phyloP scores from a whole-genome alignment of 169 alveolate species.

The Cryptosporidium sp. region DNA sequence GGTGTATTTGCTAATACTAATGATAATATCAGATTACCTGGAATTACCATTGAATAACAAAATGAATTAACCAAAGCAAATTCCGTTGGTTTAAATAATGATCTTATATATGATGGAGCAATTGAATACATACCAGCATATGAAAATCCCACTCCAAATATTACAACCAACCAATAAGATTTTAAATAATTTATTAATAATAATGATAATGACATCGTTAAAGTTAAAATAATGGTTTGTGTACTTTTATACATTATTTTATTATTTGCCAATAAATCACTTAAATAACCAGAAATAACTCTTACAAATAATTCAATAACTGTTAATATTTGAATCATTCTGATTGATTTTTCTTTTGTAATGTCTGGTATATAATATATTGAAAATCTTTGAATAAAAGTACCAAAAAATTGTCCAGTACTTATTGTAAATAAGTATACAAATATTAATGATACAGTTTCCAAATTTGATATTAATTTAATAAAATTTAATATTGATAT shows the following conservation, averaged over 20 bases:
- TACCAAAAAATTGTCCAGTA: conserved; percentile 65
- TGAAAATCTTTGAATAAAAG: conserved; percentile 62
- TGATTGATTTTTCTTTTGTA: conserved; percentile 39
- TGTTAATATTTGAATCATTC: conserved; percentile 63
- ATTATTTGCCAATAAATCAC: conserved; percentile 65
- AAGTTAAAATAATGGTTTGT: conserved; percentile 51
- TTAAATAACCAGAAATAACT: conserved; percentile 39
- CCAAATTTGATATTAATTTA: conserved; percentile 21
- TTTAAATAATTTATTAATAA: conserved; percentile 38
- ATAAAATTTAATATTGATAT: conserved; percentile 2
- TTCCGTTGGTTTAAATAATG: conserved; percentile 43
- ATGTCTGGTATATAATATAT: conserved; percentile 54
- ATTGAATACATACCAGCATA: conserved; percentile 61
- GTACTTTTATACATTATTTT: conserved; percentile 43
- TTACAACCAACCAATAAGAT: conserved; percentile 42
- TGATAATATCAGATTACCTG: conserved; percentile 59
- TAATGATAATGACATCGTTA: conserved; percentile 51
- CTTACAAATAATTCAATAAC: conserved; percentile 55
- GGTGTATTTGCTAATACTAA: conserved; percentile 66
- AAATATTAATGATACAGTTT: conserved; percentile 46
- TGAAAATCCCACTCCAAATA: conserved; percentile 71
- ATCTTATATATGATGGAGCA: conserved; percentile 63
- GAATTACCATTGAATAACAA: conserved; percentile 73
- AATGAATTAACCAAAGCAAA: conserved; percentile 64
- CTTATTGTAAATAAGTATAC: conserved; percentile 64